These are phyloP conservation scores for Phytophthora chlamydospora DNA, from an alignment of 352 stramenopile species.

Conservation along the genomic window DNA sequence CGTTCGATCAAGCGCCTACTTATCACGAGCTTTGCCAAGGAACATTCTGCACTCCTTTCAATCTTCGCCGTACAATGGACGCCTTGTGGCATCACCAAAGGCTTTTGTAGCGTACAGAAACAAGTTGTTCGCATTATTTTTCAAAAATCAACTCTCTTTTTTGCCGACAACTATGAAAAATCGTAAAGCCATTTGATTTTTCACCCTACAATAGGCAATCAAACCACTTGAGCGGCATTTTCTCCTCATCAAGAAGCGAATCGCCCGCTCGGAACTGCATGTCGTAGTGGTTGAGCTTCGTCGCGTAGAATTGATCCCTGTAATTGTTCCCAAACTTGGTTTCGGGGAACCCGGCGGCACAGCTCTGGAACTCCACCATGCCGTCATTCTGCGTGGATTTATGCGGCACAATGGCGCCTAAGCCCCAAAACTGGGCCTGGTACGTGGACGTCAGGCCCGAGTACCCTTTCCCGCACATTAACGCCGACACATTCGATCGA, in stretches of 20 bases:
- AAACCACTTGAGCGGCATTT: conserved; percentile 61
- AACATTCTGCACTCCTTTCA: too few species aligned
- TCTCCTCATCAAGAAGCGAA: conserved; percentile 34
- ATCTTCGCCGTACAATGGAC: too few species aligned
- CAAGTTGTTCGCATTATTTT: too few species aligned
- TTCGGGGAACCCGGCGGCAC: conserved; percentile 22
- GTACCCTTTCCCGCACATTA: conserved; percentile 34
- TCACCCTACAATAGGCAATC: conserved; percentile 46
- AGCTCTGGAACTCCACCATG: conserved; percentile 30
- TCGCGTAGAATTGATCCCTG: conserved; percentile 44
- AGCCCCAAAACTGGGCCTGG: conserved; percentile 8
- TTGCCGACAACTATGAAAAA: neutral
- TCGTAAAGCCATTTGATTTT: conserved; percentile 5
- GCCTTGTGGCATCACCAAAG: too few species aligned
- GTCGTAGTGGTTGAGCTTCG: conserved; percentile 56
- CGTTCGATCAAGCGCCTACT: too few species aligned
- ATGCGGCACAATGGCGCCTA: conserved; percentile 21
- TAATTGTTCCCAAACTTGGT: conserved; percentile 42
- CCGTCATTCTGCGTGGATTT: conserved; percentile 31
- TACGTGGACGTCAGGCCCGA: conserved; percentile 27
- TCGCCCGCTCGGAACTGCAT: conserved; percentile 50
- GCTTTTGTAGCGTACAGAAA: too few species aligned
- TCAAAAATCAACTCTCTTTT: neutral
- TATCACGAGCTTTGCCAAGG: too few species aligned
- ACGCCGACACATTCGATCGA: conserved; percentile 26